phyloP scores from a whole-genome alignment of 257 asterid genomes.

The Plantago ovata region DNA sequence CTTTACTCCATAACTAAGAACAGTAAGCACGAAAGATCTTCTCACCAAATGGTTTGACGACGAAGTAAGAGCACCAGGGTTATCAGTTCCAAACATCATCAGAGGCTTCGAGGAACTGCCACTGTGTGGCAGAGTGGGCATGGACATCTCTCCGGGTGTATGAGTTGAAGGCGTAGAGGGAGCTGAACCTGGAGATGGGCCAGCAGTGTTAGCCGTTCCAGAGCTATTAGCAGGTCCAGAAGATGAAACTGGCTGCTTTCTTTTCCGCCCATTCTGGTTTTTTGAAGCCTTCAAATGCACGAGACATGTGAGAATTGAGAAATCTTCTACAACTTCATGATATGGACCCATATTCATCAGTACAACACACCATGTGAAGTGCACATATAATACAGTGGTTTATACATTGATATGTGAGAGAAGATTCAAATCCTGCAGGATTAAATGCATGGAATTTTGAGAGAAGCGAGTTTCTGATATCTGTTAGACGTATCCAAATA shows the following conservation, averaged over 20 bases:
- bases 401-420: neutral
- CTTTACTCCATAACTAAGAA: neutral
- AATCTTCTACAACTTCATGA: conserved; percentile 19
- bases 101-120: conserved; percentile 81
- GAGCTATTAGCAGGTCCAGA: conserved; percentile 98
- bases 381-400: conserved; percentile 11
- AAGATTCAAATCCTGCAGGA: no score
- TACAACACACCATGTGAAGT: neutral
- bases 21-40: conserved; percentile 6
- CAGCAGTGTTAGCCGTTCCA: conserved; percentile 97
- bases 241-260: conserved; percentile 87
- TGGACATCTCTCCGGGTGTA: conserved; percentile 90
- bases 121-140: conserved; percentile 80
- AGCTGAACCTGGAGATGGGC: conserved; percentile 98
- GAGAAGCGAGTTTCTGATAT: no score
- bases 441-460: no score
- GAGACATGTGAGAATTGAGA: conserved; percentile 46
- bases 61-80: conserved; percentile 75
- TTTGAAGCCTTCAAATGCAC: conserved; percentile 73
- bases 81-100: conserved; percentile 85
- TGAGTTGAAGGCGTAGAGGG: conserved; percentile 99
- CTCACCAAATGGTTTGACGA: conserved; percentile 93
- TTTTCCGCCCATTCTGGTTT: conserved; percentile 87
- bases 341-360: conserved; percentile 5
- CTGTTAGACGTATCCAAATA: no score